Percentiles rank a stretch among this genome's conserved stretches.
Conservation (phyloP, 108 stramenopile species). For the Conticribra weissflogii region DNA sequence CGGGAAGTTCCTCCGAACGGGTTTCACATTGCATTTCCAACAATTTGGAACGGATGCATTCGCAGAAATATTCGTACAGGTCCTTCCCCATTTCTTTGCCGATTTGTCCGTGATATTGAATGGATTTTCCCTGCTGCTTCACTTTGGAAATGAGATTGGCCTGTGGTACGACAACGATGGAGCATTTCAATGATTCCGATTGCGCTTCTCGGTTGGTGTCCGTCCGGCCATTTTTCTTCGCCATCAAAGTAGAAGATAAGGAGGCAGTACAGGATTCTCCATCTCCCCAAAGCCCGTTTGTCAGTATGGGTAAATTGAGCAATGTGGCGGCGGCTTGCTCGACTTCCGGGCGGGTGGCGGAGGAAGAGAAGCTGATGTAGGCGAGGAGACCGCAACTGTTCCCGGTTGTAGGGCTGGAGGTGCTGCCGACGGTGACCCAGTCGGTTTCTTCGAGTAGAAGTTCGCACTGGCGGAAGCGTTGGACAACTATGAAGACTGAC, state of each 20-base stretch:
- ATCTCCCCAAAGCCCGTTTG: constrained; percentile 69
- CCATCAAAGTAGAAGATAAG: neutral
- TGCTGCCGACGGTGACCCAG: constrained; percentile 24
- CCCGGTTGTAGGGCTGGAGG: neutral
- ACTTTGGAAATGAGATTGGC: constrained; percentile 71
- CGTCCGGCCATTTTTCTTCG: neutral
- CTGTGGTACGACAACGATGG: constrained; percentile 64
- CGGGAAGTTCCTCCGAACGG: constrained; percentile 14
- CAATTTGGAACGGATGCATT: constrained; percentile 33
- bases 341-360: constrained; percentile 46
- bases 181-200: constrained; percentile 10
- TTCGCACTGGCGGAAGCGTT: constrained; percentile 37
- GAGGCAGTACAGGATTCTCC: constrained; percentile 36
- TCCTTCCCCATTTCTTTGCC: constrained; percentile 55
- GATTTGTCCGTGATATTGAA: constrained; percentile 73
- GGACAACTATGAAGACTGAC: constrained; percentile 28
- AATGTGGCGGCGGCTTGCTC: constrained; percentile 62
- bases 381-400: constrained; percentile 54
- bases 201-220: no score
- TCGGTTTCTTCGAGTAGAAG: constrained; percentile 29
- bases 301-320: constrained; percentile 63
- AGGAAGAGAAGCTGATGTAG: constrained; percentile 61
- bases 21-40: constrained; percentile 42
- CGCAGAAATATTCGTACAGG: constrained; percentile 56
- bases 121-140: constrained; percentile 60